Conservation (phyloP, 2,329 filamentous ascomycete genomes). For the Dendryphion nanum region DNA sequence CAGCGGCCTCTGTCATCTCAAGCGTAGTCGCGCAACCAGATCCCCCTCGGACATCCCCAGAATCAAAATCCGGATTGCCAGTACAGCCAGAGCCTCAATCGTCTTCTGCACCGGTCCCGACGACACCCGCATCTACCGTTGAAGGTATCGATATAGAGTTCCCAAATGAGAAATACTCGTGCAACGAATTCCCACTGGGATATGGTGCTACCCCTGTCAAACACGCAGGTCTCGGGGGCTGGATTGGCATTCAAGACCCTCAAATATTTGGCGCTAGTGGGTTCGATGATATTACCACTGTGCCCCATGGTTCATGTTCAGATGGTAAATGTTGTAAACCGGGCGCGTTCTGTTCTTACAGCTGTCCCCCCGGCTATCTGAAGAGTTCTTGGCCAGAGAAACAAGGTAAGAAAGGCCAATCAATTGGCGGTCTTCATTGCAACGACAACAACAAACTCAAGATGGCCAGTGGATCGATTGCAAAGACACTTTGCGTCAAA, state of each 20-base stretch:
- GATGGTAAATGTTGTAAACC: slow-evolving; percentile 58
- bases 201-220: slow-evolving; percentile 74
- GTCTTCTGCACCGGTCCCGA: not conserved
- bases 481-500: slow-evolving; percentile 69
- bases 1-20: slow-evolving; percentile 15
- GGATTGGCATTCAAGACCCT: slow-evolving; percentile 71
- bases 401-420: slow-evolving; percentile 79
- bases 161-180: slow-evolving; percentile 70
- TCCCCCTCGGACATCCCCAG: slow-evolving; percentile 2
- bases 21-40: slow-evolving; percentile 19
- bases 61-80: not conserved
- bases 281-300: slow-evolving; percentile 60
- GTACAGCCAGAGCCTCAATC: not conserved
- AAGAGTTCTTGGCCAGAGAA: slow-evolving; percentile 84
- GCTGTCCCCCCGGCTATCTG: slow-evolving; percentile 86
- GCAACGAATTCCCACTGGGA: slow-evolving; percentile 70
- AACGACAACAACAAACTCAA: slow-evolving; percentile 75
- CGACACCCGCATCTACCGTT: slow-evolving; percentile 2
- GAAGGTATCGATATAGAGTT: slow-evolving; percentile 58
- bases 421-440: slow-evolving; percentile 85
- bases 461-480: slow-evolving; percentile 55
- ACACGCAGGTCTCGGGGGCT: slow-evolving; percentile 71
- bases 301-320: slow-evolving; percentile 58
- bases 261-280: slow-evolving; percentile 32
- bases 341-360: slow-evolving; percentile 83